Evolutionary conservation across 768 basidiomycete species (phyloP).

Genomic region (Trametes villosa): DNA sequence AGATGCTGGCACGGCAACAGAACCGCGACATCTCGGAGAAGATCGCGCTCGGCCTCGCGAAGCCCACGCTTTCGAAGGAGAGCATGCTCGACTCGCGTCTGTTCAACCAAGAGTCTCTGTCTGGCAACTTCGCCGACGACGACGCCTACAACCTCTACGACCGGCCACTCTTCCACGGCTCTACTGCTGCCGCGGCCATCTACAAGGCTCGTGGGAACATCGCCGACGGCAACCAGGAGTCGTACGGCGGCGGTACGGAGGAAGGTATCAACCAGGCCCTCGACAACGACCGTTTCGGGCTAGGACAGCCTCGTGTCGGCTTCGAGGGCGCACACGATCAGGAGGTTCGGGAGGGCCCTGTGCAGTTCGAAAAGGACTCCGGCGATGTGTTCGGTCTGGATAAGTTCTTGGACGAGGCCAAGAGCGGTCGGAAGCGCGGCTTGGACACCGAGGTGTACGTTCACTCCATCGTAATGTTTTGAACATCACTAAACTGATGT

Average conservation of each 20-base stretch:
- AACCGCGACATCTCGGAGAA: slow-evolving; percentile 99
- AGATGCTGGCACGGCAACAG: slow-evolving; percentile 93
- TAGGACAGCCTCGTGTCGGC: slow-evolving; percentile 82
- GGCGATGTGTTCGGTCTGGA: slow-evolving; percentile 97
- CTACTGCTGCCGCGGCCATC: slow-evolving; percentile 97
- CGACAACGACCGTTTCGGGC: slow-evolving; percentile 90
- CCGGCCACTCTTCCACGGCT: slow-evolving; percentile 93
- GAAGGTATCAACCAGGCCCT: slow-evolving; percentile 92
- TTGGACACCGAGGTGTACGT: slow-evolving; percentile 76
- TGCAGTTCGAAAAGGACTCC: slow-evolving; percentile 98
- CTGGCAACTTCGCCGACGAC: slow-evolving; percentile 82
- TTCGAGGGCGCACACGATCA: slow-evolving; percentile 91
- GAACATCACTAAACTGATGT: background rate
- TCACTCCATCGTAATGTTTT: background rate
- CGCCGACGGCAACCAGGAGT: slow-evolving; percentile 83
- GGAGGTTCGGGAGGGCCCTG: slow-evolving; percentile 89
- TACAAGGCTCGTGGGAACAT: slow-evolving; percentile 95
- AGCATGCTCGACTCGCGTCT: slow-evolving; percentile 96
- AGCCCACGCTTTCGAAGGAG: slow-evolving; percentile 95
- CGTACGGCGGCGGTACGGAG: slow-evolving; percentile 93
- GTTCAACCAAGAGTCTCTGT: slow-evolving; percentile 94
- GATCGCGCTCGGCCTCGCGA: slow-evolving; percentile 95
- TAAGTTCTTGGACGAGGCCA: slow-evolving; percentile 96
- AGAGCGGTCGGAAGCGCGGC: slow-evolving; percentile 90
- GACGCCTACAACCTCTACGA: slow-evolving; percentile 97